Evolutionary conservation across 2,329 filamentous ascomycete genomes (phyloP).

Genomic region (Aspergillus sp.): DNA sequence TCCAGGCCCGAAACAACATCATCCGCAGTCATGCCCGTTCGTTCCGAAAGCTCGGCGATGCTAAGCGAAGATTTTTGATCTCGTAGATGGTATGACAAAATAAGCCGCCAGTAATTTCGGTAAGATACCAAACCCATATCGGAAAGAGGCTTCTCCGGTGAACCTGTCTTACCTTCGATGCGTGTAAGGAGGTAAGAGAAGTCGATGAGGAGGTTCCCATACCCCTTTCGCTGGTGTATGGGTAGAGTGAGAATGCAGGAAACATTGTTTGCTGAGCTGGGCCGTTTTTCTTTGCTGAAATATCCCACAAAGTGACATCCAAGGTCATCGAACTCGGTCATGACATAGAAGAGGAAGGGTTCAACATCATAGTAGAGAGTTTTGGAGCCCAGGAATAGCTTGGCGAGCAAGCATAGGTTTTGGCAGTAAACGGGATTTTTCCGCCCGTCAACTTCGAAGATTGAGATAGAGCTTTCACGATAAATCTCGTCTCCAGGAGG

Average conservation of each 20-base stretch:
- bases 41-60: slow-evolving; percentile 64
- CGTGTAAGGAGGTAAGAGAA: slow-evolving; percentile 96
- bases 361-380: slow-evolving; percentile 99
- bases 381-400: slow-evolving; percentile 97
- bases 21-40: slow-evolving; percentile 93
- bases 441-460: slow-evolving; percentile 95
- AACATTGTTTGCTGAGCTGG: slow-evolving; percentile 93
- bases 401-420: slow-evolving; percentile 89
- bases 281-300: slow-evolving; percentile 97
- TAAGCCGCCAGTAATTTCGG: slow-evolving; percentile 91
- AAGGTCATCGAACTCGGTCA: slow-evolving; percentile 84
- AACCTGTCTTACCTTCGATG: slow-evolving; percentile 90
- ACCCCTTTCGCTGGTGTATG: slow-evolving; percentile 95
- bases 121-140: slow-evolving; percentile 98
- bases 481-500: slow-evolving; percentile 98
- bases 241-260: slow-evolving; percentile 95
- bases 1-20: slow-evolving; percentile 94
- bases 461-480: slow-evolving; percentile 87
- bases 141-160: slow-evolving; percentile 93
- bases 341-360: slow-evolving; percentile 97
- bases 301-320: slow-evolving; percentile 98
- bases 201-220: slow-evolving; percentile 94
- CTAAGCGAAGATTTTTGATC: slow-evolving; percentile 58
- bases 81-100: slow-evolving; percentile 81
- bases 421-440: slow-evolving; percentile 95